phyloP scores from a whole-genome alignment of 1,284 basidiomycete genomes.

The Puccinia polysora region DNA sequence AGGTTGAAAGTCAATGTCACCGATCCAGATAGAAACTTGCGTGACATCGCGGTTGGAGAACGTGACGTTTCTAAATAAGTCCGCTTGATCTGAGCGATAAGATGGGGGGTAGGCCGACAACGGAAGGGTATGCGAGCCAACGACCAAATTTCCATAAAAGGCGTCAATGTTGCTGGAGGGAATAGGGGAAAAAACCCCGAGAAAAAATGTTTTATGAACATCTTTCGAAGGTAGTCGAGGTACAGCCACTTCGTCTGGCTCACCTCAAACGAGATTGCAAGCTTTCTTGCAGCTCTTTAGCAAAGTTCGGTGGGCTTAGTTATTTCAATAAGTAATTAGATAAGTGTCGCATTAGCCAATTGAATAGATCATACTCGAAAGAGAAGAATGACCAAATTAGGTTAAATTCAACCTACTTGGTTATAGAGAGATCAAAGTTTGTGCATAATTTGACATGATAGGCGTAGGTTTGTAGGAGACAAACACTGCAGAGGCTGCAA shows the following conservation, averaged over 20 bases:
- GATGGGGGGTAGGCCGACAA: slow-evolving; percentile 22
- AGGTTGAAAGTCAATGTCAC: slow-evolving; percentile 26
- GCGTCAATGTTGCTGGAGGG: neutral
- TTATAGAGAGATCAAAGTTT: slow-evolving; percentile 12
- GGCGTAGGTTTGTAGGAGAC: slow-evolving; percentile 16
- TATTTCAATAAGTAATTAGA: neutral
- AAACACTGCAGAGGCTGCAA: slow-evolving; percentile 22
- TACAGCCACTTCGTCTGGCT: neutral
- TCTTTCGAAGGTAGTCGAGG: neutral
- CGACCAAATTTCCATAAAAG: slow-evolving; percentile 3
- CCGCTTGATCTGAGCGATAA: slow-evolving; percentile 9
- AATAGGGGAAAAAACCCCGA: neutral
- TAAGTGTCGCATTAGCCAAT: neutral
- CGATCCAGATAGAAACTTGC: slow-evolving; percentile 21
- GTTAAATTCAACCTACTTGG: slow-evolving; percentile 7
- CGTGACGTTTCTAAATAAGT: slow-evolving; percentile 4
- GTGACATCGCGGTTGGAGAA: slow-evolving; percentile 16
- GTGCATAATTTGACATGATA: slow-evolving; percentile 33
- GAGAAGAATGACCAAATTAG: neutral
- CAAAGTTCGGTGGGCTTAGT: slow-evolving; percentile 23
- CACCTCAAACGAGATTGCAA: slow-evolving; percentile 25
- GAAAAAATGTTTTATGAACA: neutral
- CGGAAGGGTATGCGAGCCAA: slow-evolving; percentile 23
- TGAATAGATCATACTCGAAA: neutral
- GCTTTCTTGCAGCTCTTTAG: slow-evolving; percentile 16